Evolutionary conservation across 2,329 filamentous ascomycete genomes (phyloP), one percentile per base, ranked within the genome.

Genomic region (Sarocladium kiliense): DNA sequence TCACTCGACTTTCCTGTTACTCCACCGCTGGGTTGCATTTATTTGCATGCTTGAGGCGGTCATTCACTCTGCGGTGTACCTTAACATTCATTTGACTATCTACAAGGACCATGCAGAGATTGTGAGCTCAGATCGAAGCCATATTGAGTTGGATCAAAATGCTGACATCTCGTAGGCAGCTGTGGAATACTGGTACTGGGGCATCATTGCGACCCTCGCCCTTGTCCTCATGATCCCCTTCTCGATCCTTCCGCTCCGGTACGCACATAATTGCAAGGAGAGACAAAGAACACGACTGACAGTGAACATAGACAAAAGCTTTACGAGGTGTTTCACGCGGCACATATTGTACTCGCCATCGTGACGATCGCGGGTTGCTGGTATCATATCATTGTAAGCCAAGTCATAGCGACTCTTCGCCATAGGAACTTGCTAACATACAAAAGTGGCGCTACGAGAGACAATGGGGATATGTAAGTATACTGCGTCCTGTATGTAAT

Each of bases 11-110:
- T 78, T 68, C 58, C 53, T 79, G 16, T 58, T 78, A 2, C 63
- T 79, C 2, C 77, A 80, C 61, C 72, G 76, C 12, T 79, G 74
- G 73, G 64, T 75, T 7, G 75, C 72, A 2, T 61, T 68, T 41
- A 63, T 79, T 19, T 70, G 66, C 42, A 68, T 70, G 11, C 49
- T 77, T 0, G 68, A 79, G 56, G 73, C 69, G 4, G 59, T 72
- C 11, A 23, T 78, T 0, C 77, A 80, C 63, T 70, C 67, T 2
- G 61, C 71, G n/a, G 57, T 74, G 11, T 67, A 66, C 10, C 63
- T 77, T 0, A 57, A 63, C 2, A 54, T 65, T 1, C 27, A 27
- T 37, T 32, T 41, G 32, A 54, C 30, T 10, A 45, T 50, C 23
- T 30, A 41, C 55, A 21, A 56, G 23, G 44, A 49, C 44, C 44